phyloP scores from a whole-genome alignment of 345 rosid species.

The Angophora floribunda region DNA sequence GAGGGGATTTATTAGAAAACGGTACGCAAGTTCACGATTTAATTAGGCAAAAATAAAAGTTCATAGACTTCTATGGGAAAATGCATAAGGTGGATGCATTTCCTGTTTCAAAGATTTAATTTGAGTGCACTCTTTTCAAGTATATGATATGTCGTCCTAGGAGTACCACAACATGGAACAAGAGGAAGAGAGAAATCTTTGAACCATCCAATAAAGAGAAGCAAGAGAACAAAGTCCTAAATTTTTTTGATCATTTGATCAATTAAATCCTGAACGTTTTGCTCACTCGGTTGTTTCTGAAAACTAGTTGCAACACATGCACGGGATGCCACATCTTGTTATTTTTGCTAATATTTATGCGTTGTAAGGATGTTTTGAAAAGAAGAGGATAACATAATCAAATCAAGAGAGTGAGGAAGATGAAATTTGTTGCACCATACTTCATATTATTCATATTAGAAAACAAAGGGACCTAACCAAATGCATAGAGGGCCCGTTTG shows the following conservation, averaged over 20 bases:
- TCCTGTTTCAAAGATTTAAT: not conserved
- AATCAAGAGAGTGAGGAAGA: not conserved
- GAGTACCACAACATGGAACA: not conserved
- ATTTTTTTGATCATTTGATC: not conserved
- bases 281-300: not conserved
- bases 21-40: not conserved
- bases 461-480: not conserved
- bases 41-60: not conserved
- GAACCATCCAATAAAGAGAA: not conserved
- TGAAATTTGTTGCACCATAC: not conserved
- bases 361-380: not conserved
- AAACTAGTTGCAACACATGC: not conserved
- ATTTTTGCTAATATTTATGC: not conserved
- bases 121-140: not conserved
- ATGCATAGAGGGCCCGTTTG: too few species aligned
- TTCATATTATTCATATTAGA: not conserved
- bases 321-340: not conserved
- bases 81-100: not conserved
- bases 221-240: not conserved
- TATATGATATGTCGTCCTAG: not conserved
- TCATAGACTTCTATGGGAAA: not conserved
- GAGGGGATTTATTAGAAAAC: not conserved
- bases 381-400: not conserved
- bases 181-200: not conserved
- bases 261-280: not conserved